Base-by-base conservation (phyloP, 164 flowering plant species). In the Tetracentron sinense region DNA sequence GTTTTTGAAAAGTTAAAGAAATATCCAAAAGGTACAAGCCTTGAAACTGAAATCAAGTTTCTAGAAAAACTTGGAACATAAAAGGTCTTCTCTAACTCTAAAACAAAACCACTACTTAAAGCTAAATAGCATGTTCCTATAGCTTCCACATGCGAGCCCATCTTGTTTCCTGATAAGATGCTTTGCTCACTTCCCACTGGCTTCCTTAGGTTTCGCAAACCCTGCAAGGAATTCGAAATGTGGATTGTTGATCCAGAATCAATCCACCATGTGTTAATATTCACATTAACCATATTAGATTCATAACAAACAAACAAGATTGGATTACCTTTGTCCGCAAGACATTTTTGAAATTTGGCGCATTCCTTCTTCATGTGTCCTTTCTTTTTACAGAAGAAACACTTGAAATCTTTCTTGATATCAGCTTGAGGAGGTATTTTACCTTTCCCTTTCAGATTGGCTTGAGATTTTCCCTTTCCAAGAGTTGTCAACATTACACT, bases 41-140 rank as follows among this genome's bases (percentile, higher is more conserved):
- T 66, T 25, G 75, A 67, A 62, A 72, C 63, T 2, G 58, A 72
- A 62, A 72, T 67, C 54, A 72, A 72, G 30, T 58, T 72, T 53
- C 75, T 56, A 54, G 67, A 62, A 11, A 67, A 72, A 56, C 35
- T 35, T 31, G 67, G 72, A 49, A 66, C 22, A 61, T 66, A 66
- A 66, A 71, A 71, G 22, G 70, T 60, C 52, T 46, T 65, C 22
- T 51, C 72, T 20, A 72, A 72, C 42, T 70, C 28, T 48, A 70
- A n/a, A 70, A 57, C 57, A 38, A 72, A 58, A 73, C n/a, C n/a
- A 20, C 62, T 72, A 63, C 42, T 61, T 42, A 59, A 66, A 61
- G 46, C 20, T 26, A 71, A 56, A 31, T 17, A 23, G 31, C 50
- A 72, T 26, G 69, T 60, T 56, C 75, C 69, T 52, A 69, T 52